Base-by-base conservation (phyloP, 495 filamentous ascomycete genomes). In the Neurospora sp. region DNA sequence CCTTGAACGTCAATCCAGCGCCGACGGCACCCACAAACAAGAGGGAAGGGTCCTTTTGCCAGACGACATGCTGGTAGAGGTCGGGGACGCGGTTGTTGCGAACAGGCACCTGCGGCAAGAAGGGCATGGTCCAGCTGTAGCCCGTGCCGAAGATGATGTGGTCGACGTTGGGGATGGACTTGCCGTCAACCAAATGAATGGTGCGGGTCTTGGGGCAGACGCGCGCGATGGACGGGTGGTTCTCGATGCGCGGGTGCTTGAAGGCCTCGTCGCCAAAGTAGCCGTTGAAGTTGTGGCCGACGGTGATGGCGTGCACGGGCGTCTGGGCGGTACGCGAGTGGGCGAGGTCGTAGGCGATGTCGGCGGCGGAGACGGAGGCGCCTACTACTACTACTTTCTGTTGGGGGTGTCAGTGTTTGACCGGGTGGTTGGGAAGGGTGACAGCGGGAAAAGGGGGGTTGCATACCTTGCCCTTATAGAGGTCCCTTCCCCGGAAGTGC, bases 261-360 rank as follows among this genome's bases (percentile, higher is more conserved):
- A 88, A 89, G 1, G 85, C 84, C 20, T 81, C 78, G 53, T 83
- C 84, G 27, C 86, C 86, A 40, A 88, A 88, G 76, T 85, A 88
- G 20, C 77, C 72, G 78, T 88, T 87, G 71, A 84, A 83, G 12
- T 80, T 81, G 82, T 75, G 71, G 3, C 80, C 79, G 31, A 79
- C 74, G 14, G 76, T 78, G 72, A 79, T 76, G 40, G 76, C 72
- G 40, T 84, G 77, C 8, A 84, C 76, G 2, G 81, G 80, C 0
- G 71, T 74, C n/a, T 77, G 48, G 12, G 76, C 79, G 8, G 78
- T 78, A 7, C 74, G 77, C 40, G 75, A 76, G 40, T 75, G 44
- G 1, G 75, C 73, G 68, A 95, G 91, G 74, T 95, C 92, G n/a
- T 85, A 83, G 31, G 88, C 89, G 73, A 94, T 92, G 78, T 95